Conservation (phyloP, 768 basidiomycete genomes). For the Leccinum truebloodii region DNA sequence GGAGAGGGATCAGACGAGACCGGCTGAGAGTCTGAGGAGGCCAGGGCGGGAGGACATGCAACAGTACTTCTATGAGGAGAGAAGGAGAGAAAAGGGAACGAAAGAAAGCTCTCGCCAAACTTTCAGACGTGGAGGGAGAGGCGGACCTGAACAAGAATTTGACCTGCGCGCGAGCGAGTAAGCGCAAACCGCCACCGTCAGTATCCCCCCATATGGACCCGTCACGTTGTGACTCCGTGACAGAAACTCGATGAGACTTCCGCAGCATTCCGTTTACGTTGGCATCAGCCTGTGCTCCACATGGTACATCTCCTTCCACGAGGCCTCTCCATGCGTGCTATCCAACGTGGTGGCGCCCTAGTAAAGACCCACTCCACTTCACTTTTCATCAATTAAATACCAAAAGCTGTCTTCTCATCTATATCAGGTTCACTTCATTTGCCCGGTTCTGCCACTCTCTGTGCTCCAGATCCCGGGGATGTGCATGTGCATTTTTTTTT, state of each 20-base stretch:
- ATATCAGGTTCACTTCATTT: not conserved
- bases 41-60: conserved; percentile 33
- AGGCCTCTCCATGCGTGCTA: not conserved
- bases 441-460: not conserved
- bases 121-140: conserved; percentile 26
- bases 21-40: conserved; percentile 34
- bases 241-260: conserved; percentile 6
- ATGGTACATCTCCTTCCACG: conserved; percentile 1
- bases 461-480: not conserved
- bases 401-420: not conserved
- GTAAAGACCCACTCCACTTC: not conserved
- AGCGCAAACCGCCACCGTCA: not conserved
- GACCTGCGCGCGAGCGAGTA: conserved; percentile 7
- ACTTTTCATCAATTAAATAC: not conserved
- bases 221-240: conserved; percentile 8
- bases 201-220: conserved; percentile 5
- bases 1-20: conserved; percentile 55
- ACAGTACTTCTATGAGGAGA: conserved; percentile 11
- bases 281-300: not conserved
- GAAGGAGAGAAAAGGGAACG: conserved; percentile 13
- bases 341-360: not conserved
- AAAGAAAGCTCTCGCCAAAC: conserved; percentile 23
- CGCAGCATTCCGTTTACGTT: conserved; percentile 21
- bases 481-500: not conserved
- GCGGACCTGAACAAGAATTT: conserved; percentile 20